Conservation (phyloP, 495 filamentous ascomycete genomes). For the Lichina pygmaea region DNA sequence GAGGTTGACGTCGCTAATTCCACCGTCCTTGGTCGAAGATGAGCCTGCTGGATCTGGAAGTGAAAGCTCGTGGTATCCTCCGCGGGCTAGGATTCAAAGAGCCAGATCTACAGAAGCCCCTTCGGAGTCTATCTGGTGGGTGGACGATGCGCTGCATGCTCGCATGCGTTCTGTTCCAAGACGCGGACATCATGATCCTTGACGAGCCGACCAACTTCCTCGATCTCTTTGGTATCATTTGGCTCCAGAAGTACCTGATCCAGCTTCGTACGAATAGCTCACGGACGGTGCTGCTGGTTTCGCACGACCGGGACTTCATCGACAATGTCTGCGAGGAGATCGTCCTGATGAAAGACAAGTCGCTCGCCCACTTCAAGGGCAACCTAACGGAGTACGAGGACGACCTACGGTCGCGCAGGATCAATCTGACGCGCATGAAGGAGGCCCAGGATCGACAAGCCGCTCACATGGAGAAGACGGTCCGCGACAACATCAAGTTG, state of each 20-base stretch:
- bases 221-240: conserved; percentile 57
- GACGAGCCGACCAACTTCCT: conserved; percentile 77
- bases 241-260: conserved; percentile 44
- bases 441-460: conserved; percentile 54
- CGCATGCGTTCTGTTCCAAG: conserved; percentile 35
- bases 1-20: conserved; percentile 12
- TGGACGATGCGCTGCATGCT: conserved; percentile 53
- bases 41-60: conserved; percentile 12
- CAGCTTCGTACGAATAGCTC: conserved; percentile 2
- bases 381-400: conserved; percentile 40
- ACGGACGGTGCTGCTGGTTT: conserved; percentile 39
- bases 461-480: conserved; percentile 48
- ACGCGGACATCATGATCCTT: conserved; percentile 54
- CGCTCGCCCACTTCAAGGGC: conserved; percentile 39
- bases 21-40: conserved; percentile 9
- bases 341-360: conserved; percentile 42
- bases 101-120: conserved; percentile 22
- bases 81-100: conserved; percentile 46
- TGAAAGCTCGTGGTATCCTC: conserved; percentile 33
- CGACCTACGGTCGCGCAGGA: conserved; percentile 33
- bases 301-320: conserved; percentile 55
- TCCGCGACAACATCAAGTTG: conserved; percentile 36
- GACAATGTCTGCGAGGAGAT: conserved; percentile 47
- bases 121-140: conserved; percentile 43
- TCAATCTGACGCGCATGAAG: conserved; percentile 42